Evolutionary conservation across 2,329 filamentous ascomycete genomes (phyloP).

Genomic region (Aspergillus sp.): DNA sequence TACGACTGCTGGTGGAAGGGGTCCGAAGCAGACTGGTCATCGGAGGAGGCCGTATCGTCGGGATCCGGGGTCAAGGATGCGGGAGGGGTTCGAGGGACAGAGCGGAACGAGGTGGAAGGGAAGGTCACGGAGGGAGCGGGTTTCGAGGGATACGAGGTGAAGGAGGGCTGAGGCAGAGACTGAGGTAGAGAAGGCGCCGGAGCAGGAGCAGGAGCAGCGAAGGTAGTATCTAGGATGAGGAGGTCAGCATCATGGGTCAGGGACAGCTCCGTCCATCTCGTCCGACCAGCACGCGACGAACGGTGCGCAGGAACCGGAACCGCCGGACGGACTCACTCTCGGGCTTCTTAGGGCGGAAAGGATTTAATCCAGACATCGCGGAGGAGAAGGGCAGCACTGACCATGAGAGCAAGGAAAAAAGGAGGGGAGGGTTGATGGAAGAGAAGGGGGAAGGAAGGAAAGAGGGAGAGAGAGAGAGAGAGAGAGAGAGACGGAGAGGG

Average conservation of each 20-base stretch:
- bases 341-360: conserved; percentile 50
- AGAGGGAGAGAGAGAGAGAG: conserved; percentile 16
- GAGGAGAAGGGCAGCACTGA: conserved; percentile 27
- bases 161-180: not conserved
- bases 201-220: not conserved
- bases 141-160: conserved; percentile 4
- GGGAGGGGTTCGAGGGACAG: conserved; percentile 23
- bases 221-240: not conserved
- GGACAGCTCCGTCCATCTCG: conserved; percentile 7
- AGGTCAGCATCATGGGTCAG: not conserved
- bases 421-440: conserved; percentile 8
- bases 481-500: conserved; percentile 1
- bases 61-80: conserved; percentile 25
- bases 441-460: conserved; percentile 16
- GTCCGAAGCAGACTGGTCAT: conserved; percentile 37
- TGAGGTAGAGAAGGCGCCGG: too few relatives aligned
- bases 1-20: conserved; percentile 41
- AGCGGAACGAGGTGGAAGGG: conserved; percentile 18
- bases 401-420: conserved; percentile 32
- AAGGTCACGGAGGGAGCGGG: conserved; percentile 17
- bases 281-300: conserved; percentile 6
- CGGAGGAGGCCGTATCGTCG: conserved; percentile 33
- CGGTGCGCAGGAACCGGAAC: conserved; percentile 15
- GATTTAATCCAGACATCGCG: conserved; percentile 53
- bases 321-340: conserved; percentile 32